A percentile compares a stretch with the other conserved stretches of the same genome.
Conservation (phyloP, 2,329 filamentous ascomycete species). For the Golovinomyces cichoracearum region DNA sequence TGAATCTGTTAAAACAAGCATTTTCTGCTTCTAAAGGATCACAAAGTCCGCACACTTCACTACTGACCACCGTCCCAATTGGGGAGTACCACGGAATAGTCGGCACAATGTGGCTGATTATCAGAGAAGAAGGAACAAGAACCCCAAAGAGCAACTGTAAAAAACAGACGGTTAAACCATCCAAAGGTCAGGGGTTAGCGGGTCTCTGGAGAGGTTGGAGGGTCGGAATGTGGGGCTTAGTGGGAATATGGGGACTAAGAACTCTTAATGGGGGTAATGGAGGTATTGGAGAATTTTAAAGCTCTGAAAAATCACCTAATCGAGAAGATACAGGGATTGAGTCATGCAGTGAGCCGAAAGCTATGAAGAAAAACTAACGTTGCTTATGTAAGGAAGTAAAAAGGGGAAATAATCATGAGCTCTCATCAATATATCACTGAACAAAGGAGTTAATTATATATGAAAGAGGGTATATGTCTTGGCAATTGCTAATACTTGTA, state of each 20-base stretch:
- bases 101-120: constrained; percentile 76
- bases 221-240: constrained; percentile 29
- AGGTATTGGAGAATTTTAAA: constrained; percentile 13
- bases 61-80: constrained; percentile 54
- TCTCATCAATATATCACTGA: too few species aligned
- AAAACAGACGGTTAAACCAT: constrained; percentile 2
- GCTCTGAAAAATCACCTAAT: too few species aligned
- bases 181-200: constrained; percentile 26
- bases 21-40: constrained; percentile 7
- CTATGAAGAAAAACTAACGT: too few species aligned
- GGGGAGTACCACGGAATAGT: constrained; percentile 65
- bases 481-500: too few species aligned
- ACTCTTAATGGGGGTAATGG: constrained; percentile 11
- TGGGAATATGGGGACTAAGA: constrained; percentile 24
- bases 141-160: constrained; percentile 2
- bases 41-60: constrained; percentile 7
- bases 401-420: too few species aligned
- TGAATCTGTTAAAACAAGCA: constrained; percentile 29
- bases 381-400: too few species aligned
- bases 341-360: too few species aligned
- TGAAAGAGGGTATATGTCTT: too few species aligned
- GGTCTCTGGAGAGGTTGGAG: constrained; percentile 32
- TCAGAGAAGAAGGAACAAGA: constrained; percentile 46
- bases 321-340: too few species aligned
- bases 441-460: too few species aligned